phyloP scores from a whole-genome alignment of 148 eudicot species.

The Salicornia ramosissima region DNA sequence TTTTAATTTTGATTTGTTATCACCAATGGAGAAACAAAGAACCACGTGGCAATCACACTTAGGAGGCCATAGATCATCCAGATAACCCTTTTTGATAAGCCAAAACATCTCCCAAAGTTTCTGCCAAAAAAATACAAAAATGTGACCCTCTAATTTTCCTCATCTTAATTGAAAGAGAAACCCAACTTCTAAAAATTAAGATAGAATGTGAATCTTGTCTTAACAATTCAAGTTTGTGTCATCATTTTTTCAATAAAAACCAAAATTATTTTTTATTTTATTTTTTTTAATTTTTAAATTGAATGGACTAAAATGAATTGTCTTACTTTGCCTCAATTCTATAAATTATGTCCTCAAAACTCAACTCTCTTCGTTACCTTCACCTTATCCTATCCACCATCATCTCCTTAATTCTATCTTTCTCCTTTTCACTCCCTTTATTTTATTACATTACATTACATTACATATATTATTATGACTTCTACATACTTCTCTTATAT shows the following conservation, averaged over 20 bases:
- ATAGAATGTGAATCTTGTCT: conserved; percentile 22
- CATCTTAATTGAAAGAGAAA: not conserved
- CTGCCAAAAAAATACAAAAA: not conserved
- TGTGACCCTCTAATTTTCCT: not conserved
- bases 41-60: conserved; percentile 17
- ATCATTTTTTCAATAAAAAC: no score
- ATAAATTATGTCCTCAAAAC: not conserved
- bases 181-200: not conserved
- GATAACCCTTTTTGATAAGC: conserved; percentile 20
- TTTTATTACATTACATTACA: no score
- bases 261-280: no score
- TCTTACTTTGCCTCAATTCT: not conserved
- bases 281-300: conserved; percentile 1
- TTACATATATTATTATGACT: no score
- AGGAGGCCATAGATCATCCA: conserved; percentile 3
- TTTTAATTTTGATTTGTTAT: no score
- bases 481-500: not conserved
- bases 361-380: not conserved
- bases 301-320: conserved; percentile 26
- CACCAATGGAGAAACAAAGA: not conserved
- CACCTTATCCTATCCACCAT: conserved; percentile 31
- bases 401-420: not conserved
- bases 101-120: not conserved
- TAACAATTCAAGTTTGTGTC: conserved; percentile 13
- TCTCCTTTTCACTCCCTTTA: conserved; percentile 18